phyloP scores from a whole-genome alignment of 2,329 filamentous ascomycete species.

The Orbilia blumenaviensis region DNA sequence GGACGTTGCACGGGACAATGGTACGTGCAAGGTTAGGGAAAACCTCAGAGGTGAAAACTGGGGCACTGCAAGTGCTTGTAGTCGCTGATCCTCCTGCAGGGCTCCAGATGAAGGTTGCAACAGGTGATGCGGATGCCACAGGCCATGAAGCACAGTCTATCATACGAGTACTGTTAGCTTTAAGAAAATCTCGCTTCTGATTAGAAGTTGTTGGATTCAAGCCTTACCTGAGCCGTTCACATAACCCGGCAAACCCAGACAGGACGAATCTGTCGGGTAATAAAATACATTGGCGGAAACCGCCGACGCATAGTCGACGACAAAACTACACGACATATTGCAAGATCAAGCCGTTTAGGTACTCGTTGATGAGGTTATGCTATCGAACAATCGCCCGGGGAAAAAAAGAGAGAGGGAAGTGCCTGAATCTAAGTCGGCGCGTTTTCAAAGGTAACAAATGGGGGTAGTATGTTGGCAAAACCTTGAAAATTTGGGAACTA shows the following conservation, averaged over 20 bases:
- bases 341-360: too few species aligned
- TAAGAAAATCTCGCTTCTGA: neutral
- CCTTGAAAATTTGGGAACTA: neutral
- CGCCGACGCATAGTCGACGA: neutral
- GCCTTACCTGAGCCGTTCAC: constrained; percentile 41
- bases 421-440: neutral
- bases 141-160: constrained; percentile 41
- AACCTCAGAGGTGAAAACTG: constrained; percentile 9
- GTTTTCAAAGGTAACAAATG: neutral
- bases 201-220: neutral
- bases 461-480: constrained; percentile 29
- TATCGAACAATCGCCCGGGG: constrained; percentile 17
- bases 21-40: neutral
- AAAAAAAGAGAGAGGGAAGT: neutral
- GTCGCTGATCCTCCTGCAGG: neutral
- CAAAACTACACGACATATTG: constrained; percentile 41
- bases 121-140: neutral
- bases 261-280: constrained; percentile 7
- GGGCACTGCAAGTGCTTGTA: constrained; percentile 6
- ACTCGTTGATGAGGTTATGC: too few species aligned
- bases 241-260: constrained; percentile 35
- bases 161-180: neutral
- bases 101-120: constrained; percentile 19
- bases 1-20: constrained; percentile 20
- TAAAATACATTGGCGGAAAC: constrained; percentile 25